Percentiles rank a stretch among this genome's conserved stretches.
These are phyloP conservation scores for Naganishia liquefaciens DNA, from an alignment of 1,284 basidiomycete genomes.

Conservation along the genomic window DNA sequence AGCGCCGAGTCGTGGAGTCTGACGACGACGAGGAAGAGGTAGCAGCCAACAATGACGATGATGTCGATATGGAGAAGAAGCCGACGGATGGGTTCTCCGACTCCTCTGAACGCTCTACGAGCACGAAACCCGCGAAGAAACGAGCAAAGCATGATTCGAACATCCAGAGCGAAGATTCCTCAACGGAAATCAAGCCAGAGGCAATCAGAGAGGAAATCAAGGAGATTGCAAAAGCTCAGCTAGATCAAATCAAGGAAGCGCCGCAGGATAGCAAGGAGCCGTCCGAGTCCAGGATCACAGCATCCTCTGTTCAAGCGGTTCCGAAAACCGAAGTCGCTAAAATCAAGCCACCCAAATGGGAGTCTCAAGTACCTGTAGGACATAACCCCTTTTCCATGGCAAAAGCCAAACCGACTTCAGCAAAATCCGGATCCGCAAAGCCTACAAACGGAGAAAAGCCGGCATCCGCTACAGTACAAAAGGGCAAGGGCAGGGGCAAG, in stretches of 20 bases:
- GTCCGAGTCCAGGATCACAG: not conserved
- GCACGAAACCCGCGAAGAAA: slow-evolving; percentile 10
- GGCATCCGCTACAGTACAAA: not conserved
- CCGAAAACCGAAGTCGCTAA: not conserved
- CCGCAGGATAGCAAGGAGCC: not conserved
- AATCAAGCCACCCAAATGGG: not conserved
- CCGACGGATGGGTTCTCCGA: not conserved
- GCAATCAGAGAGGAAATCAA: slow-evolving; percentile 22
- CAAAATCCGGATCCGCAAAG: not conserved
- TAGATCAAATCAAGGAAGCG: slow-evolving; percentile 29
- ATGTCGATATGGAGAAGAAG: slow-evolving; percentile 31
- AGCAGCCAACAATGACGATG: slow-evolving; percentile 13
- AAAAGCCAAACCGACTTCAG: slow-evolving; percentile 1
- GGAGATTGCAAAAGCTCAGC: slow-evolving; percentile 23
- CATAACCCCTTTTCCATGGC: slow-evolving; percentile 8
- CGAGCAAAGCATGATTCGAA: slow-evolving; percentile 1
- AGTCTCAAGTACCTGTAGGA: not conserved
- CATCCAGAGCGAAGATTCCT: not conserved
- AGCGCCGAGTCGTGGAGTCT: slow-evolving; percentile 64
- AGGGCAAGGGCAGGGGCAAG: slow-evolving; percentile 30
- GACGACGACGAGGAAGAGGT: slow-evolving; percentile 61
- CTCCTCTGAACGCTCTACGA: not conserved
- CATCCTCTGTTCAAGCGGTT: not conserved
- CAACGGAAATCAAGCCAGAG: not conserved
- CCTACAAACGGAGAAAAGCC: not conserved